A percentile compares a stretch with the other conserved stretches of the same genome.
Conservation (phyloP, 2,329 filamentous ascomycete genomes). For the Botrytis sinoallii region DNA sequence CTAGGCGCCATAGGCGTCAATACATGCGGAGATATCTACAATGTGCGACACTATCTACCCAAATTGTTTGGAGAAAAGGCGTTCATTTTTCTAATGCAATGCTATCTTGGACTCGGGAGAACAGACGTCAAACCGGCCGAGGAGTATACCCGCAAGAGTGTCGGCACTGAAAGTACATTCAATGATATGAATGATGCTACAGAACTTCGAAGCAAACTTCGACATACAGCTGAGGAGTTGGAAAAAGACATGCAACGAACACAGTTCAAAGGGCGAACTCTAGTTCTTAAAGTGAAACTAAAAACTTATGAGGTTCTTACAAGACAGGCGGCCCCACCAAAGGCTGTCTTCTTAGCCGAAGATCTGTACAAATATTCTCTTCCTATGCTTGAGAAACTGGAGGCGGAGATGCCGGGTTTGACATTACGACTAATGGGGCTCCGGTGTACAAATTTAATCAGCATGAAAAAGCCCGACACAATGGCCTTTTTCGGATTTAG, state of each 20-base stretch:
- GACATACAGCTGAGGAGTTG: conserved; percentile 77
- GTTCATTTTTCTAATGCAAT: conserved; percentile 79
- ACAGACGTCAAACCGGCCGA: conserved; percentile 83
- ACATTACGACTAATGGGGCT: conserved; percentile 84
- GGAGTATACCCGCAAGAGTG: conserved; percentile 86
- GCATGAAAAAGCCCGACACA: conserved; percentile 75
- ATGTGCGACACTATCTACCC: conserved; percentile 67
- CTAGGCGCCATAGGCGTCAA: conserved; percentile 82
- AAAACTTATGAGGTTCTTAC: conserved; percentile 92
- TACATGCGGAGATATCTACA: conserved; percentile 84
- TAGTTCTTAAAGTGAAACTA: conserved; percentile 89
- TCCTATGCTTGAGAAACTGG: conserved; percentile 79
- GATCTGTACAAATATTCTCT: conserved; percentile 80
- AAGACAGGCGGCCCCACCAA: conserved; percentile 72
- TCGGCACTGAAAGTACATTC: conserved; percentile 93
- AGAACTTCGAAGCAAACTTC: conserved; percentile 72
- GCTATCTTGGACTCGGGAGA: conserved; percentile 80
- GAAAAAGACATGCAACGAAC: conserved; percentile 80
- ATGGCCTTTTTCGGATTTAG: conserved; percentile 75
- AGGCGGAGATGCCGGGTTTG: conserved; percentile 77
- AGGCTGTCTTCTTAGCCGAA: conserved; percentile 68
- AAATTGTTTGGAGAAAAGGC: conserved; percentile 89
- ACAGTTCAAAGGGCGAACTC: conserved; percentile 82
- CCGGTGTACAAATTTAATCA: conserved; percentile 81
- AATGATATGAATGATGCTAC: conserved; percentile 68